phyloP scores from a whole-genome alignment of 2,329 filamentous ascomycete species.

The Thermothelomyces thermophilus region DNA sequence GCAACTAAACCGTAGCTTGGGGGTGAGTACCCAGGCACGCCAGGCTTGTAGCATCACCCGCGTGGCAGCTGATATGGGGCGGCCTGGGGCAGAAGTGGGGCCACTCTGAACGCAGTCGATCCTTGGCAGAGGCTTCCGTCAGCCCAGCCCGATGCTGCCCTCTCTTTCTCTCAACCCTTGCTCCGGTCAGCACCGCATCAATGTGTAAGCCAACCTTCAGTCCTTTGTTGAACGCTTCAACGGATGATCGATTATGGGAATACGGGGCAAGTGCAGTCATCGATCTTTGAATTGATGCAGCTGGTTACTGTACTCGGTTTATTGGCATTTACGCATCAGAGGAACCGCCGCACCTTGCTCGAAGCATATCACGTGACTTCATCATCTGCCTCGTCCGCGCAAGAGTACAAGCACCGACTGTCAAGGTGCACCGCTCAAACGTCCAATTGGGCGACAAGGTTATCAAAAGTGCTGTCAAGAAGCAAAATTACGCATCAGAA shows the following conservation, averaged over 20 bases:
- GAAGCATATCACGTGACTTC: slow-evolving; percentile 10
- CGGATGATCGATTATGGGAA: no score
- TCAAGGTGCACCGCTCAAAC: neutral
- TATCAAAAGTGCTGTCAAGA: neutral
- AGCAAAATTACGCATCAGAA: neutral
- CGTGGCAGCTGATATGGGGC: neutral
- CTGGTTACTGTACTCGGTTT: no score
- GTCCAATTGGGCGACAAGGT: neutral
- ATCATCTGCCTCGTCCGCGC: neutral
- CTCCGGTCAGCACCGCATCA: no score
- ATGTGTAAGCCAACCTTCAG: no score
- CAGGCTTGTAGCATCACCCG: neutral
- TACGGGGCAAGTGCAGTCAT: neutral
- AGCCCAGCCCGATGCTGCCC: neutral
- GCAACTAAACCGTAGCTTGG: no score
- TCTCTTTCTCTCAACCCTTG: neutral
- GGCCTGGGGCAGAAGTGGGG: slow-evolving; percentile 5
- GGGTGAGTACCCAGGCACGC: no score
- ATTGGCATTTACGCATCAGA: no score
- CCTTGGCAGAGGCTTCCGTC: no score
- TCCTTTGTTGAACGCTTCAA: no score
- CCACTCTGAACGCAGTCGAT: neutral
- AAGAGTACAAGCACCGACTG: neutral
- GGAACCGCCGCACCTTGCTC: no score
- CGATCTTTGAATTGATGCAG: neutral